Conservation (phyloP, 495 filamentous ascomycete genomes). For the Neurospora terricola region DNA sequence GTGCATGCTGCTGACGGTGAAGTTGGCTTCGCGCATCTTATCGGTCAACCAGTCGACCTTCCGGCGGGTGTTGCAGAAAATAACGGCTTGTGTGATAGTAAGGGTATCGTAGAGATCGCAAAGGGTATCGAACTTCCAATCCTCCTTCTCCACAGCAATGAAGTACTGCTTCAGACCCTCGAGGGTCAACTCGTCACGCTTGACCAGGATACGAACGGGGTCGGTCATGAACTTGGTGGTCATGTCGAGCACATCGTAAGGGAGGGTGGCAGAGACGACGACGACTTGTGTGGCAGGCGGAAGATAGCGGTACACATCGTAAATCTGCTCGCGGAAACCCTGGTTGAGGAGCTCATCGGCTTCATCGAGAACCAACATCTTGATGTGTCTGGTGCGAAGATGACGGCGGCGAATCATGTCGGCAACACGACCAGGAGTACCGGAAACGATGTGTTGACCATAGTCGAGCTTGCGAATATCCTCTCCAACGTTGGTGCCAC, state of each 20-base stretch:
- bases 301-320: constrained; percentile 98
- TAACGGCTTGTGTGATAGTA: constrained; percentile 98
- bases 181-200: constrained; percentile 97
- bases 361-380: constrained; percentile 99
- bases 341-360: constrained; percentile 96
- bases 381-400: constrained; percentile 90
- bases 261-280: constrained; percentile 93
- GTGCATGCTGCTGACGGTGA: constrained; percentile 99
- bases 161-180: constrained; percentile 99
- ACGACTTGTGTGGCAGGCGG: constrained; percentile 97
- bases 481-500: constrained; percentile 94
- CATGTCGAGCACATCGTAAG: constrained; percentile 97
- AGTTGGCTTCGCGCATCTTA: constrained; percentile 95
- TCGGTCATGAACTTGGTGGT: constrained; percentile 99
- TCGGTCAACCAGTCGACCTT: constrained; percentile 99
- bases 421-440: constrained; percentile 92
- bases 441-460: constrained; percentile 91
- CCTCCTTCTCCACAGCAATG: constrained; percentile 99
- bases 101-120: constrained; percentile 98
- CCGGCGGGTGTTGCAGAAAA: constrained; percentile 99
- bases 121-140: constrained; percentile 99
- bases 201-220: constrained; percentile 96
- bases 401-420: constrained; percentile 98
- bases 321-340: constrained; percentile 99
- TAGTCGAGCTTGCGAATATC: constrained; percentile 95